Conservation (phyloP, 1,284 basidiomycete species). For the Cutaneotrichosporon mucoides region DNA sequence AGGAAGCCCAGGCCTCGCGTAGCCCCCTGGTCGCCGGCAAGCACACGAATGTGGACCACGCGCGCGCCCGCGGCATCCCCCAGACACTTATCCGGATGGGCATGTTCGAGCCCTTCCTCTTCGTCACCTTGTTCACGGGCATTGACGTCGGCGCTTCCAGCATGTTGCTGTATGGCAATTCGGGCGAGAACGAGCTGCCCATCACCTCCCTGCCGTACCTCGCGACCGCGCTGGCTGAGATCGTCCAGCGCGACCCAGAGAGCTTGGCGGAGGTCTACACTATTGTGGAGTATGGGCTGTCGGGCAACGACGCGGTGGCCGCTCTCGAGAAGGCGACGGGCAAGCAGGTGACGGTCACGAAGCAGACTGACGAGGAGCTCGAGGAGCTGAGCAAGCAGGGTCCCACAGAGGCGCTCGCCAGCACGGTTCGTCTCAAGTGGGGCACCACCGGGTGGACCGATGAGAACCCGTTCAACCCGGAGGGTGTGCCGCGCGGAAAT, state of each 20-base stretch:
- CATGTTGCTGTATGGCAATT: constrained; percentile 7
- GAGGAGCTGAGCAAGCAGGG: constrained; percentile 26
- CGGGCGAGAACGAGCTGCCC: neutral
- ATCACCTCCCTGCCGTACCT: constrained; percentile 8
- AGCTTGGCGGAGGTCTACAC: neutral
- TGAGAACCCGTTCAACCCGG: constrained; percentile 64
- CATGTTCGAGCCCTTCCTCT: constrained; percentile 5
- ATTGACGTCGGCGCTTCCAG: constrained; percentile 7
- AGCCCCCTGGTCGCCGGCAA: constrained; percentile 2
- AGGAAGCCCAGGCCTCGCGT: neutral
- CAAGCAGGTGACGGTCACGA: neutral
- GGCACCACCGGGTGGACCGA: constrained; percentile 83
- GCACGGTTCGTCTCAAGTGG: constrained; percentile 65
- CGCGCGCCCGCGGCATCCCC: constrained; percentile 5
- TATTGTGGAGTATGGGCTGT: constrained; percentile 5
- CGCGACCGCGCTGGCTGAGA: constrained; percentile 1
- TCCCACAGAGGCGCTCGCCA: constrained; percentile 58
- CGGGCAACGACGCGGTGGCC: constrained; percentile 8
- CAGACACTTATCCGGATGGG: constrained; percentile 7
- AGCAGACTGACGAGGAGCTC: constrained; percentile 5
- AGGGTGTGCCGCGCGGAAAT: neutral
- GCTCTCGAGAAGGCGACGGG: constrained; percentile 4
- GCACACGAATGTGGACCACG: neutral
- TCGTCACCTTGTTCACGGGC: neutral
- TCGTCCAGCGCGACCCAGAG: neutral